Evolutionary conservation across 2,329 filamentous ascomycete genomes (phyloP), one percentile per base, ranked within the genome.

Genomic region (Pseudocercospora pini-densiflorae): DNA sequence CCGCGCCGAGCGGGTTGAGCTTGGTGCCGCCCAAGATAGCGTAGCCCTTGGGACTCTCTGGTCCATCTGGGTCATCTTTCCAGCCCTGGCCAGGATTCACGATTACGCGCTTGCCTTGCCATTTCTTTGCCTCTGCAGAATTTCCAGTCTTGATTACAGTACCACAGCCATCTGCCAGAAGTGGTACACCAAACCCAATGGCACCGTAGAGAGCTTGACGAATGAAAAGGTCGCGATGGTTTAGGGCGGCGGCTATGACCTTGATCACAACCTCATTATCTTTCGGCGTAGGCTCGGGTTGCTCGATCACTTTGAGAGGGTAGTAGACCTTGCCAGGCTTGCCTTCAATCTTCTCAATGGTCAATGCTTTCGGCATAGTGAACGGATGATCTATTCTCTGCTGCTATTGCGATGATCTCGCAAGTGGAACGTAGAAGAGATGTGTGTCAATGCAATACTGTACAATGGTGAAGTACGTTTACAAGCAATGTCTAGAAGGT

Each of bases 191-290:
- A 79, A 97, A 97, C 12, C 91, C 90, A 61, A 93, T 90, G 72
- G 88, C 90, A 0, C 94, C 94, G 83, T 98, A 98, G 47, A 97
- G 88, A 76, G 94, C 90, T 79, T 95, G 93, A 62, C 94, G 92
- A 80, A 97, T 91, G 82, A 97, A 98, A 72, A 97, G 88, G 79
- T 98, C 95, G 74, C 94, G 91, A 82, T 98, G 95, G 83, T 98
- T 98, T 59, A 98, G 88, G 14, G 94, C 91, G 1, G 90, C 92
- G 60, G 93, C 92, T 40, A 87, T 86, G 75, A 98, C 83, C 74
- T 88, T 88, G 68, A 98, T 83, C 6, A 96, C 84, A 71, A 97
- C 83, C 78, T 97, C 86, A 68, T 84, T 75, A 60, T 72, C 71
- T 43, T 76, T 84, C 16, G 87, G 86, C 27, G 87, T 85, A 0